Base-by-base conservation (phyloP, 768 basidiomycete species). In the Mycena maculata region DNA sequence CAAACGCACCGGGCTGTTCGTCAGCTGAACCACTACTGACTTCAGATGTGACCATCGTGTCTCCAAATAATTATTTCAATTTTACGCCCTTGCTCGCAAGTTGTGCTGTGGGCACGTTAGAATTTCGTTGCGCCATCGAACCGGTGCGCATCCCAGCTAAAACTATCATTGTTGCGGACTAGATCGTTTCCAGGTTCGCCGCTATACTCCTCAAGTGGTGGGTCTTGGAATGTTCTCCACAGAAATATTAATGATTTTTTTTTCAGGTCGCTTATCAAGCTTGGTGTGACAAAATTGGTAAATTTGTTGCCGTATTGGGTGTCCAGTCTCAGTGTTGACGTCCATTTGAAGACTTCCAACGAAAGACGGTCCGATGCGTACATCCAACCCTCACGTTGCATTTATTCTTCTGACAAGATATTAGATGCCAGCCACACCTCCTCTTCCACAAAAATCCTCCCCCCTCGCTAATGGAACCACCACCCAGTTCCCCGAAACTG, bases 51-150 rank as follows among this genome's bases (percentile, higher is more conserved):
- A 87, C 87, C 1, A 76, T 92, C 18, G 63, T 93, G 27, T 91
- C 91, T 7, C 90, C 92, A 0, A 89, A 82, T 41, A 85, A 83
- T 38, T 88, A 90, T 77, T 91, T 90, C 79, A 90, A 89, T 73
- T 90, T 90, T 68, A 86, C 87, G 27, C 90, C 90, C 0, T 76
- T 93, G 31, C 82, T 92, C 2, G 90, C 91, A 0, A 83, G 88
- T 53, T 87, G 91, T 63, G 86, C 92, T 4, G 92, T 94, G 27
- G 95, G 95, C 3, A 95, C 94, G 8, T 81, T 96, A 50, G 93
- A 95, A 70, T 94, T 91, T 74, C 82, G 93, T 27, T 90, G 90
- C 72, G 90, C 92, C 0, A 82, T 94, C 36, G 94, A 96, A 77
- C 88, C 93, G 1, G 93, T 94, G 54, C 71, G 90, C 78, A 27